Percentiles rank a stretch among this genome's conserved stretches.
Conservation (phyloP, 441 rosid genomes). For the Lagerstroemia fauriei region DNA sequence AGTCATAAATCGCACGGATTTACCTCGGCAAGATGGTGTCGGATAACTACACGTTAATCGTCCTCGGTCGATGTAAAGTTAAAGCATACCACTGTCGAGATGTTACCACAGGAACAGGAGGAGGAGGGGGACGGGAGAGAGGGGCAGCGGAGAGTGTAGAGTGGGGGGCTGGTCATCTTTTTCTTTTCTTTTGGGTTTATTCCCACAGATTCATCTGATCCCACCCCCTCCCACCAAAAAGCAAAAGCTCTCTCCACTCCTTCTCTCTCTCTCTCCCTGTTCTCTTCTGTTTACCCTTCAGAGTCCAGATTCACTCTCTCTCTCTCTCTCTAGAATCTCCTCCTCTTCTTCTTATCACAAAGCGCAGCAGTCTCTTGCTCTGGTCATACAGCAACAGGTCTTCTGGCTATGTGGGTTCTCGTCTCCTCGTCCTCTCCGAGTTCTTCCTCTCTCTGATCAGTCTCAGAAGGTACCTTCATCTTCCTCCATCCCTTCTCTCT, state of each 20-base stretch:
- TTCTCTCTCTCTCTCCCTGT: constrained; percentile 16
- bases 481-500: constrained; percentile 13
- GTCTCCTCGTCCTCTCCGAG: background rate
- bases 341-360: constrained; percentile 13
- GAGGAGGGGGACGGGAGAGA: too few relatives aligned
- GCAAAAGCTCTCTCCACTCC: constrained; percentile 16
- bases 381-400: background rate
- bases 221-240: constrained; percentile 21
- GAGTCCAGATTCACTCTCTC: background rate
- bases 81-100: too few relatives aligned
- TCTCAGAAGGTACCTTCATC: background rate
- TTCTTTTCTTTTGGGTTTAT: constrained; percentile 20
- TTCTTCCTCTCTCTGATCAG: background rate
- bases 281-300: background rate
- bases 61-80: too few relatives aligned
- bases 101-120: too few relatives aligned
- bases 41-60: too few relatives aligned
- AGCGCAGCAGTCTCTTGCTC: constrained; percentile 7
- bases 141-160: too few relatives aligned
- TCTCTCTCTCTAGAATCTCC: constrained; percentile 16
- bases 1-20: too few relatives aligned
- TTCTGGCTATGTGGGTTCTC: constrained; percentile 26
- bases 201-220: constrained; percentile 50
- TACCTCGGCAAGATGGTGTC: too few relatives aligned
- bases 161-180: background rate